A percentile compares a stretch with the other conserved stretches of the same genome.
Conservation (phyloP, 2,329 filamentous ascomycete species). For the Capronia americana region DNA sequence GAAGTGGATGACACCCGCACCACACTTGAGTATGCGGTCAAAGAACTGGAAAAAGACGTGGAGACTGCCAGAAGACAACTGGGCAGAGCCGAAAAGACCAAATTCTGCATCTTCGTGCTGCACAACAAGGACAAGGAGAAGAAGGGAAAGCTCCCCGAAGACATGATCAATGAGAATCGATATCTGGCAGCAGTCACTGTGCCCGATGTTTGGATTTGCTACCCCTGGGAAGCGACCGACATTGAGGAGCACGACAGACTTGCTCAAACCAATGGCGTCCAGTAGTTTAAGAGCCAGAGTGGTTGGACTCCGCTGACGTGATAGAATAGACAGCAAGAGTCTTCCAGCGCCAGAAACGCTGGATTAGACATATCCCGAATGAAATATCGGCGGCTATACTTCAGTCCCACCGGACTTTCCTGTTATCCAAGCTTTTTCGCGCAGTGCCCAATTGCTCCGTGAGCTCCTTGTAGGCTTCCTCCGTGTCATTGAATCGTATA, state of each 20-base stretch:
- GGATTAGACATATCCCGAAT: not conserved
- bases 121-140: constrained; percentile 99
- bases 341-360: not conserved
- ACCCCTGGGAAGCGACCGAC: constrained; percentile 95
- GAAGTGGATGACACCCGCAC: constrained; percentile 96
- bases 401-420: constrained; percentile 53
- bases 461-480: constrained; percentile 85
- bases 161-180: constrained; percentile 71
- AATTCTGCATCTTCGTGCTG: constrained; percentile 93
- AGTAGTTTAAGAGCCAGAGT: constrained; percentile 15
- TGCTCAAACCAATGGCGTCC: constrained; percentile 57
- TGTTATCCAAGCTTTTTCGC: constrained; percentile 50
- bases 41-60: constrained; percentile 94
- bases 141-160: constrained; percentile 81
- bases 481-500: constrained; percentile 95
- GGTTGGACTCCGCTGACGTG: not conserved
- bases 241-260: constrained; percentile 88
- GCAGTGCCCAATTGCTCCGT: constrained; percentile 74
- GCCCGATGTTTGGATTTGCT: constrained; percentile 97
- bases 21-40: constrained; percentile 90
- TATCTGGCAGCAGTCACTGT: constrained; percentile 89
- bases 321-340: constrained; percentile 17
- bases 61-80: constrained; percentile 76
- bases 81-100: constrained; percentile 73
- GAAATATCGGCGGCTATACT: not conserved